Evolutionary conservation across 441 rosid species (phyloP), one percentile per base, ranked within the genome.

Genomic region (Capsella rubella): DNA sequence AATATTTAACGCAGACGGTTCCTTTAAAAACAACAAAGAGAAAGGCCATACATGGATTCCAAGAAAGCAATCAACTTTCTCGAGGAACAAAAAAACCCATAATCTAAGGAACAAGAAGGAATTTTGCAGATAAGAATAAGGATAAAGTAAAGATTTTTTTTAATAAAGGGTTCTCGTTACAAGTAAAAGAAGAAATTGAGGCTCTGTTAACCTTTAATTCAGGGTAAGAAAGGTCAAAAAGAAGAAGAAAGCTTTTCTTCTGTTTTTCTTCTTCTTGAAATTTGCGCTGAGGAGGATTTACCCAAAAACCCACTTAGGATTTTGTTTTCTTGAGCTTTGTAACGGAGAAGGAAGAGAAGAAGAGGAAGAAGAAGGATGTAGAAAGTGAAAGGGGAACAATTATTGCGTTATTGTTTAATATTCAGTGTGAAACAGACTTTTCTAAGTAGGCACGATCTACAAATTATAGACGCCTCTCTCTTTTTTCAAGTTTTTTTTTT

Each of bases 391-490:
- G 66, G 31, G 14, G 5, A 51, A 40, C 80, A 77, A 77, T 77
- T n/a, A 71, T 77, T 77, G 76, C 64, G 45, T 29, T 62, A 7
- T 52, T 65, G 40, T 49, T 60, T 54, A 68, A 12, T 68, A 61
- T 45, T 63, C 71, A 62, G 56, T 75, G 32, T 69, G 65, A 75
- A 54, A 37, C 18, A 76, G 80, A 70, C 80, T 76, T 76, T 76
- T 76, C 72, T 64, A 76, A 64, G 72, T 59, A 70, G 70, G 71
- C 79, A 76, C 79, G 71, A 76, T 76, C 71, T 46, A 76, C 75
- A 75, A 75, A 47, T 63, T 63, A 4, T 13, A 69, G 74, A 75
- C 74, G 74, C 65, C 74, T 69, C 75, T 62, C 66, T 66, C 12
- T 25, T 74, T 49, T 66, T 49, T 49, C 13, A 32, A 72, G 32